Evolutionary conservation across 1,139 yeast species (phyloP).

Genomic region (Saccharomycopsis crataegensis): DNA sequence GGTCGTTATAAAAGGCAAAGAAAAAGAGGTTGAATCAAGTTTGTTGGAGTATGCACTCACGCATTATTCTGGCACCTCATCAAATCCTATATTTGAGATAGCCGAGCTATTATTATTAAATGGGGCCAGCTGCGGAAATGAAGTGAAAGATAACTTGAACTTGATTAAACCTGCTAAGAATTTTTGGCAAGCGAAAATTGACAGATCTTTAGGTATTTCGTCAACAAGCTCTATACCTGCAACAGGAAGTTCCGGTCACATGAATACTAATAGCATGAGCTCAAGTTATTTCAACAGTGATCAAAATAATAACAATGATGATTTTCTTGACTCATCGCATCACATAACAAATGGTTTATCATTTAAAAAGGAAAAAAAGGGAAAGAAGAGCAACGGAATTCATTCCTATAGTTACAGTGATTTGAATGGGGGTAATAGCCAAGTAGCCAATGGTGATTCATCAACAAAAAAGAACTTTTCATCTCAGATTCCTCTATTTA

Average conservation of each 20-base stretch:
- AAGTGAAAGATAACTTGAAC: conserved; percentile 29
- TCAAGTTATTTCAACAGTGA: neutral
- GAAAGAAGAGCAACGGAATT: conserved; percentile 2
- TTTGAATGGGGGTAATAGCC: neutral
- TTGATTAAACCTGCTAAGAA: conserved; percentile 37
- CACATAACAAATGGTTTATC: conserved; percentile 11
- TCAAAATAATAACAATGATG: neutral
- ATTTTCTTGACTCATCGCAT: conserved; percentile 1
- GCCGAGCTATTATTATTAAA: conserved; percentile 68
- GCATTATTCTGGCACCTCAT: conserved; percentile 32
- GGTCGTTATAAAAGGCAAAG: conserved; percentile 29
- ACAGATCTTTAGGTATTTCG: conserved; percentile 22
- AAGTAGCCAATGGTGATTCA: neutral
- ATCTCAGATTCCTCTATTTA: conserved; percentile 18
- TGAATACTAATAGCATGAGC: neutral
- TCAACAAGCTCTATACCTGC: neutral
- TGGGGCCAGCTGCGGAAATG: conserved; percentile 40
- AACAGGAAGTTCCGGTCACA: neutral
- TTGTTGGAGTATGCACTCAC: conserved; percentile 57
- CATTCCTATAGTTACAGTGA: conserved; percentile 5
- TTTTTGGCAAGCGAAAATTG: conserved; percentile 45
- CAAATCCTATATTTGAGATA: conserved; percentile 47
- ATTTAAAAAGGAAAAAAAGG: conserved; percentile 9
- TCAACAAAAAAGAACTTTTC: conserved; percentile 13
- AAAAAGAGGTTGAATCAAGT: conserved; percentile 31